These are phyloP conservation scores for Ophiosphaerella korrae DNA, from an alignment of 2,329 filamentous ascomycete species.

Conservation along the genomic window DNA sequence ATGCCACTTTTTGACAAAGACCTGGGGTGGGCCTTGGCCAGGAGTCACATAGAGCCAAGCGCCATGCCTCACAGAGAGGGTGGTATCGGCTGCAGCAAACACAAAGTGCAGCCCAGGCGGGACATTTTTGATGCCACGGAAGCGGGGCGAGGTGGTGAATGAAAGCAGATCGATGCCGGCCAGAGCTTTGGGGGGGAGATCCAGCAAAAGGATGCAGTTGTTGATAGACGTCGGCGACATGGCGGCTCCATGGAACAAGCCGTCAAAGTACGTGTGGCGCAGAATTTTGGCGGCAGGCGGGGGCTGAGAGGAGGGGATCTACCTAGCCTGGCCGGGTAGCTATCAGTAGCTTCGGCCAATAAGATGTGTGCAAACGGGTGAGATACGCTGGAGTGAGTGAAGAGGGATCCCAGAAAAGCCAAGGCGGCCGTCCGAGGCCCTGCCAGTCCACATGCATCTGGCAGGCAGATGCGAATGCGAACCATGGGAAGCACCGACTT, in stretches of 20 bases:
- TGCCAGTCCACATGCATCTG: too few species aligned
- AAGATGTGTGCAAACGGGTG: too few species aligned
- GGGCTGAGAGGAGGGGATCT: slow-evolving; percentile 15
- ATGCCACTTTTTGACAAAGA: slow-evolving; percentile 65
- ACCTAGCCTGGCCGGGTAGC: too few species aligned
- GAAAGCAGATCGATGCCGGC: slow-evolving; percentile 63
- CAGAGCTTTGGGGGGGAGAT: slow-evolving; percentile 52
- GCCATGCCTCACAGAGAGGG: slow-evolving; percentile 65
- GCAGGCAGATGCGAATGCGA: too few species aligned
- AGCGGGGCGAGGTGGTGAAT: slow-evolving; percentile 66
- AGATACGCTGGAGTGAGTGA: too few species aligned
- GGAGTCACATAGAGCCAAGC: slow-evolving; percentile 63
- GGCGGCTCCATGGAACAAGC: slow-evolving; percentile 38
- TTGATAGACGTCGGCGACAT: slow-evolving; percentile 44
- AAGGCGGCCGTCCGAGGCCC: too few species aligned
- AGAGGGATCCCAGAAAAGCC: too few species aligned
- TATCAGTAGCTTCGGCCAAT: too few species aligned
- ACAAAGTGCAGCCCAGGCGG: slow-evolving; percentile 65
- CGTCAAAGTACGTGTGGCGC: slow-evolving; percentile 41
- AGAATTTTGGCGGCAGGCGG: slow-evolving; percentile 38
- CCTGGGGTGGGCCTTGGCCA: slow-evolving; percentile 41
- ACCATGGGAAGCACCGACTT: not conserved
- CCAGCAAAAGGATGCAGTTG: slow-evolving; percentile 50
- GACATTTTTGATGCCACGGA: slow-evolving; percentile 65
- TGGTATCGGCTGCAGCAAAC: slow-evolving; percentile 63